Base-by-base conservation (phyloP, 208 protist species). In the Kentomonas sorsogonicus region DNA sequence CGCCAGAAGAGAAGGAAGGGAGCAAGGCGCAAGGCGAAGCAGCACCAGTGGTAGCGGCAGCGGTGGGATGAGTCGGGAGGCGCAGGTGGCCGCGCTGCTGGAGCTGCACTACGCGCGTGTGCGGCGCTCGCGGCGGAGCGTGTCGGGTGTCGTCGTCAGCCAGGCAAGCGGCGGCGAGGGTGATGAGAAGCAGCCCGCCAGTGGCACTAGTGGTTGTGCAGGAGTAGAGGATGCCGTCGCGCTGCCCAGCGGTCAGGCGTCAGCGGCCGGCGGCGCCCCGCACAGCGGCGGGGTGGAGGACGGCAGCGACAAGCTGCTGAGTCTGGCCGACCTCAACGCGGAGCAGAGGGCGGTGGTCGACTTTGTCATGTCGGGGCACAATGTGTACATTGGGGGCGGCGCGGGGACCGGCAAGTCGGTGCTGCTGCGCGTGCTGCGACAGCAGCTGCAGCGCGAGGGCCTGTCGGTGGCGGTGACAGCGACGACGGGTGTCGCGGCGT, bases 351-450 rank as follows among this genome's bases (percentile, higher is more conserved):
- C 53, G 40, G 86, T 93, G 22, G 64, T 95, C 23, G 56, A 80
- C 47, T 77, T 95, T 52, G 79, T 82, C 7, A 45, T 88, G 43
- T 38, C 79, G 16, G 83, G 85, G 9, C 74, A 95, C 63, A 59
- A 91, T 66, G 88, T 75, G 11, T 95, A 92, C 69, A 91, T 95
- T 69, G 86, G 89, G 27, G 90, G 90, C 26, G 78, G 81, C 36
- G 90, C 90, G 3, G 90, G 90, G 29, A 94, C 87, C 0, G 90
- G 90, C 36, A 96, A 96, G 64, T 90, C 85, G 3, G 74, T 89
- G n/a, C 58, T 94, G 39, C 62, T 94, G 38, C 74, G 83, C n/a
- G 77, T 91, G n/a, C 55, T 96, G 23, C 72, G 72, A 39, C 83
- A 88, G 53, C 67, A 75, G 46, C 60, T 95, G 4, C 50, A 72